A percentile compares a stretch with the other conserved stretches of the same genome.
Conservation (phyloP, 495 filamentous ascomycete species). For the Penicillium psychrofluorescens region DNA sequence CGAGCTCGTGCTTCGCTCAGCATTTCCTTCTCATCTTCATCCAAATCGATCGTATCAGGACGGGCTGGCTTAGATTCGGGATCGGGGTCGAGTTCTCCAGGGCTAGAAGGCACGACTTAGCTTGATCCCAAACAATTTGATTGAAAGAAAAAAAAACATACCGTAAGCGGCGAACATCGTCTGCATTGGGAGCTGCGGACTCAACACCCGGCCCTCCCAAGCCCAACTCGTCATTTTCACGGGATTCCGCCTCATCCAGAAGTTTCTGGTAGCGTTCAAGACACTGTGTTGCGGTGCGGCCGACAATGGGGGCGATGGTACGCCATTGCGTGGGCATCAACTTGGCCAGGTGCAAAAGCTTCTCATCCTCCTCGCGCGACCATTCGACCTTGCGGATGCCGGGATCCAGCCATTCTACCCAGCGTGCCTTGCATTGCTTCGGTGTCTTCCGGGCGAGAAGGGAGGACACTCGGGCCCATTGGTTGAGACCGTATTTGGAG, state of each 20-base stretch:
- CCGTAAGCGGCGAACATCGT: slow-evolving; percentile 82
- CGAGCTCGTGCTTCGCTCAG: slow-evolving; percentile 93
- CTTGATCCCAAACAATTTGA: not conserved
- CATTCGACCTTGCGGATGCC: slow-evolving; percentile 97
- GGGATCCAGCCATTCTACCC: slow-evolving; percentile 97
- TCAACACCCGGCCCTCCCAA: slow-evolving; percentile 86
- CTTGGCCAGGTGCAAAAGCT: slow-evolving; percentile 90
- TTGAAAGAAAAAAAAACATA: slow-evolving; percentile 17
- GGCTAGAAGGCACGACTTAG: slow-evolving; percentile 37
- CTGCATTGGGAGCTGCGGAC: slow-evolving; percentile 79
- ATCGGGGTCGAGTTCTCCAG: slow-evolving; percentile 92
- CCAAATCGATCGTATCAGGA: slow-evolving; percentile 94
- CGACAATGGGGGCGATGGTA: slow-evolving; percentile 94
- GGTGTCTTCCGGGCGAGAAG: slow-evolving; percentile 95
- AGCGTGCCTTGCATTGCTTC: slow-evolving; percentile 98
- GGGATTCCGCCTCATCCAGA: slow-evolving; percentile 89
- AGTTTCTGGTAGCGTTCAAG: slow-evolving; percentile 95
- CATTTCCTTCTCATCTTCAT: slow-evolving; percentile 99
- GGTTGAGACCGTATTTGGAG: slow-evolving; percentile 95
- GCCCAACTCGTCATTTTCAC: slow-evolving; percentile 76
- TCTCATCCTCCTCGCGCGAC: slow-evolving; percentile 98
- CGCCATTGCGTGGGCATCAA: slow-evolving; percentile 99
- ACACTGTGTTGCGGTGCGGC: slow-evolving; percentile 92
- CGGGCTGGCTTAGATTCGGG: slow-evolving; percentile 95
- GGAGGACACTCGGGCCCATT: slow-evolving; percentile 98